These are phyloP conservation scores for Lachnum nothofagi DNA, from an alignment of 2,329 filamentous ascomycete genomes.

Conservation along the genomic window DNA sequence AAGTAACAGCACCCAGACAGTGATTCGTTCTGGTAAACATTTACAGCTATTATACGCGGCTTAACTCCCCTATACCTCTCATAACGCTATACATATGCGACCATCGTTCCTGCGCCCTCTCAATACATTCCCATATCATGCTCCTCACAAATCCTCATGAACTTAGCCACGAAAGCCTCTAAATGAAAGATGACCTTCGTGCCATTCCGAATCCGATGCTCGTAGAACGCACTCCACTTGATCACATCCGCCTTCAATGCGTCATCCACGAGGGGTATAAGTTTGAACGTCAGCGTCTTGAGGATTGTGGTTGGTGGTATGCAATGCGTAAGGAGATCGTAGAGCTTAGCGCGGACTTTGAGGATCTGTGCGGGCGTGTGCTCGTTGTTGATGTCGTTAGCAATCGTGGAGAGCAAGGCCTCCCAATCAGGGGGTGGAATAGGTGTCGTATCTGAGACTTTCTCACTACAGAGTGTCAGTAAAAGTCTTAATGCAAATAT, in stretches of 20 bases:
- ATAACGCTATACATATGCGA: background rate
- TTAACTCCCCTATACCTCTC: background rate
- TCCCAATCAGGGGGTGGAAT: slow-evolving; percentile 98
- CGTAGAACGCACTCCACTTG: slow-evolving; percentile 94
- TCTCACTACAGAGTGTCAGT: slow-evolving; percentile 59
- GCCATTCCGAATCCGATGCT: slow-evolving; percentile 87
- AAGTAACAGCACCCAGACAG: too few relatives aligned
- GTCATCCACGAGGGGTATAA: slow-evolving; percentile 83
- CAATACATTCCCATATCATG: slow-evolving; percentile 80
- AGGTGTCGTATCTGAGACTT: slow-evolving; percentile 76
- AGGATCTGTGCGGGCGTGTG: slow-evolving; percentile 86
- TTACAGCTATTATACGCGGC: background rate
- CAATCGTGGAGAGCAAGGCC: slow-evolving; percentile 79
- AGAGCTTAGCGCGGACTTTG: slow-evolving; percentile 86
- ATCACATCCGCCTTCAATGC: slow-evolving; percentile 86
- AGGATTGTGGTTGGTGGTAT: slow-evolving; percentile 92
- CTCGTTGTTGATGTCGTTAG: slow-evolving; percentile 89
- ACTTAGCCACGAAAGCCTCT: slow-evolving; percentile 97
- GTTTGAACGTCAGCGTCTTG: slow-evolving; percentile 90
- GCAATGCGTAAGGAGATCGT: slow-evolving; percentile 93
- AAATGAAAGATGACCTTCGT: slow-evolving; percentile 97
- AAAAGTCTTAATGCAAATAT: slow-evolving; percentile 5
- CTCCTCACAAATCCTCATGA: slow-evolving; percentile 94
- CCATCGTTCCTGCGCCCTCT: background rate
- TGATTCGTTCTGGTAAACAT: background rate